phyloP scores from a whole-genome alignment of 805 yeast genomes.

The Myxozyma monticola region DNA sequence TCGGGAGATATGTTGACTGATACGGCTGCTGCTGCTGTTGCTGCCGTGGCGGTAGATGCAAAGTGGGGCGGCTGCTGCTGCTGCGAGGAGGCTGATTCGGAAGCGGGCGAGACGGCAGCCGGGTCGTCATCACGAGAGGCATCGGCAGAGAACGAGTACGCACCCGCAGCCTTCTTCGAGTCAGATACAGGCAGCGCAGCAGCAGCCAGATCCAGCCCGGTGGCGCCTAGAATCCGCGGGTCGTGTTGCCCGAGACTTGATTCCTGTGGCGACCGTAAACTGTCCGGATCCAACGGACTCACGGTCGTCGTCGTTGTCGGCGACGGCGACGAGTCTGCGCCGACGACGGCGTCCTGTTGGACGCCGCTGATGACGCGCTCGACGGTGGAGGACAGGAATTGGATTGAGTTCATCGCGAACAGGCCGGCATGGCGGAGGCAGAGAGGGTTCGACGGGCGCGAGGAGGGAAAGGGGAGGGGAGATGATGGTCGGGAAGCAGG shows the following conservation, averaged over 20 bases:
- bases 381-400: conserved; percentile 28
- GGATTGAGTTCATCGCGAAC: conserved; percentile 29
- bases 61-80: not conserved
- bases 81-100: not conserved
- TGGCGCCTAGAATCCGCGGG: not conserved
- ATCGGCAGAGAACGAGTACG: not conserved
- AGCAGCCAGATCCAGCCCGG: not conserved
- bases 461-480: too few relatives aligned
- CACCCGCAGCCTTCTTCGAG: not conserved
- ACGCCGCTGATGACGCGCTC: conserved; percentile 28
- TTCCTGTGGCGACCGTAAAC: not conserved
- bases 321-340: not conserved
- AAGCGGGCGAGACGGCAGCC: not conserved
- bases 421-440: too few relatives aligned
- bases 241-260: not conserved
- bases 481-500: too few relatives aligned
- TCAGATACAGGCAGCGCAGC: not conserved
- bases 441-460: too few relatives aligned
- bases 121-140: not conserved
- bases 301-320: not conserved
- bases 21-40: conserved; percentile 1
- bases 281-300: not conserved
- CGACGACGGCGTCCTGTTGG: conserved; percentile 2
- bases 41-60: not conserved
- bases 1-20: not conserved